Conservation (phyloP, 139 green algal genomes). For the Coelastrella sp. region DNA sequence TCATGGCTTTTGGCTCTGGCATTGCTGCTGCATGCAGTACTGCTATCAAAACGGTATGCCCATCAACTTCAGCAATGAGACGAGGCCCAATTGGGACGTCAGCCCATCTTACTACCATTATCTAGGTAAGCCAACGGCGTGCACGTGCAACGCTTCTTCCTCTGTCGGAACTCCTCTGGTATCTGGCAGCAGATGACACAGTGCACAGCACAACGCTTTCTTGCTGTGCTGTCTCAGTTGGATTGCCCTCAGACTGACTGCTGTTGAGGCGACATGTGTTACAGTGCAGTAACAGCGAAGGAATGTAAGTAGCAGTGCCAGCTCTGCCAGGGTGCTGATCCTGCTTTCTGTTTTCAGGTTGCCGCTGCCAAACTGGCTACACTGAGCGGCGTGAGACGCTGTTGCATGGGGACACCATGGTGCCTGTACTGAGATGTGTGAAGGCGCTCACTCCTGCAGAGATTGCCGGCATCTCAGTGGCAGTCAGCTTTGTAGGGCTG, state of each 20-base stretch:
- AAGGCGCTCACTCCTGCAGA: background rate
- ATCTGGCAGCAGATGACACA: too few relatives aligned
- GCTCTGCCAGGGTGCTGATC: background rate
- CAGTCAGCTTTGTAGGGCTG: background rate
- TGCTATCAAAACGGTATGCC: background rate
- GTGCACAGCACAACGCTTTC: too few relatives aligned
- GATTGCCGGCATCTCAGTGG: background rate
- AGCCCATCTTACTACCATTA: constrained; percentile 45
- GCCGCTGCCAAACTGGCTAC: background rate
- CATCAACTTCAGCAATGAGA: background rate
- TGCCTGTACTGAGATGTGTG: background rate
- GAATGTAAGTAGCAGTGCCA: too few relatives aligned
- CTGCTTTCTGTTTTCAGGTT: background rate
- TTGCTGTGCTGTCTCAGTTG: too few relatives aligned
- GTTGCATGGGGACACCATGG: background rate
- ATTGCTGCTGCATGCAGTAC: background rate
- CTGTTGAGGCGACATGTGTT: too few relatives aligned
- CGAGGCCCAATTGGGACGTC: background rate
- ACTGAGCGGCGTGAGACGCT: background rate
- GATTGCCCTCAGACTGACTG: too few relatives aligned
- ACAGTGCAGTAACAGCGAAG: too few relatives aligned
- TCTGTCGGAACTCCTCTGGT: too few relatives aligned
- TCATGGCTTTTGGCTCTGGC: background rate
- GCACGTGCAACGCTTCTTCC: background rate
- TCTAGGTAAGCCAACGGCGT: background rate